Percentiles rank a stretch among this genome's conserved stretches.
These are phyloP conservation scores for Yarrowia deformans DNA, from an alignment of 805 yeast species.

Conservation along the genomic window DNA sequence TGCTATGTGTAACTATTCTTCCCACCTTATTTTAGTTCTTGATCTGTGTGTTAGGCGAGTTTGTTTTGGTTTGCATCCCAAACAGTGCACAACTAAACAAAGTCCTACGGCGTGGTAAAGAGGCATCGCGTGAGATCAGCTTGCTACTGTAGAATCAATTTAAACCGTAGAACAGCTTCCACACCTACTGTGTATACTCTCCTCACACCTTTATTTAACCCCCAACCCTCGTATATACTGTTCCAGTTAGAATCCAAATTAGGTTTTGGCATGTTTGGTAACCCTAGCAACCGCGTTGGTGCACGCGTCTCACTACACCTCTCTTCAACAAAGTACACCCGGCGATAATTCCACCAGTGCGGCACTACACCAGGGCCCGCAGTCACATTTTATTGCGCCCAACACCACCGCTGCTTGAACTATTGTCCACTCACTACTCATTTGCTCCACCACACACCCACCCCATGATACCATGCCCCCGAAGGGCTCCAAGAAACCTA, in stretches of 20 bases:
- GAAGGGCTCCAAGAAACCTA: constrained; percentile 26
- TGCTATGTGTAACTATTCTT: constrained; percentile 4
- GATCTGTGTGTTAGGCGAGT: constrained; percentile 1
- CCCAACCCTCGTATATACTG: too few relatives aligned
- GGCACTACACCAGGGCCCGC: neutral
- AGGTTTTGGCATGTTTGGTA: constrained; percentile 2
- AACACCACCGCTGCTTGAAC: neutral
- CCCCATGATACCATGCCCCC: constrained; percentile 36
- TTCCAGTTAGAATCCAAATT: neutral
- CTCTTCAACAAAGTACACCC: neutral
- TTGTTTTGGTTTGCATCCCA: constrained; percentile 15
- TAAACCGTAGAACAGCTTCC: too few relatives aligned
- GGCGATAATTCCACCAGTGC: constrained; percentile 7
- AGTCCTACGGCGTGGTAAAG: too few relatives aligned
- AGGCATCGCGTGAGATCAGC: neutral
- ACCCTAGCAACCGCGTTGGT: constrained; percentile 33
- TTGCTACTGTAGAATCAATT: too few relatives aligned
- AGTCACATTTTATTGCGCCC: neutral
- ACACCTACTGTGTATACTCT: too few relatives aligned
- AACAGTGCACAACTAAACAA: neutral
- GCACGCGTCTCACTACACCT: constrained; percentile 35
- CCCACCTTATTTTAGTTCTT: constrained; percentile 8
- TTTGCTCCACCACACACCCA: constrained; percentile 11
- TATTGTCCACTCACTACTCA: neutral
- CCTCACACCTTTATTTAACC: too few relatives aligned